Conservation (phyloP, 805 yeast species). For the Candida sithepensis region DNA sequence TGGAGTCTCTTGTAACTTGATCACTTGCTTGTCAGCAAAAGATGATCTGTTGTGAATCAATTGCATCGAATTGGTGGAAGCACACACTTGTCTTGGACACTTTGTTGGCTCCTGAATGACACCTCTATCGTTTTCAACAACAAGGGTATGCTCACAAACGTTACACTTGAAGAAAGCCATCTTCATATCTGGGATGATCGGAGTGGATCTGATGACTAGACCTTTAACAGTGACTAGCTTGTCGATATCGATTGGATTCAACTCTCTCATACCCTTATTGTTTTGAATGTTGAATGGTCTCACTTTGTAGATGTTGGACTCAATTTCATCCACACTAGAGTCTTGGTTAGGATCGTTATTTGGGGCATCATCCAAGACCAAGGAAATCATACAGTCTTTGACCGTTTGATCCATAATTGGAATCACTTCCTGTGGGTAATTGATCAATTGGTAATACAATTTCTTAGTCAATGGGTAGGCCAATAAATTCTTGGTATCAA, state of each 20-base stretch:
- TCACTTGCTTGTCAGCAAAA: slow-evolving; percentile 93
- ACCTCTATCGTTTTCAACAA: slow-evolving; percentile 92
- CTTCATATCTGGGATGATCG: slow-evolving; percentile 96
- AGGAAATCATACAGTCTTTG: slow-evolving; percentile 80
- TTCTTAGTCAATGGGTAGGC: slow-evolving; percentile 74
- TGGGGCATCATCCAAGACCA: slow-evolving; percentile 51
- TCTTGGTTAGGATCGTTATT: slow-evolving; percentile 34
- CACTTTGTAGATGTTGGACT: slow-evolving; percentile 76
- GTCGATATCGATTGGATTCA: slow-evolving; percentile 93
- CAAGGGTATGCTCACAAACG: slow-evolving; percentile 89
- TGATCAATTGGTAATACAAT: slow-evolving; percentile 78
- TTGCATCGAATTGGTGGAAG: slow-evolving; percentile 81
- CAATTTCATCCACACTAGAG: slow-evolving; percentile 58
- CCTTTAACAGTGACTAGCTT: slow-evolving; percentile 90
- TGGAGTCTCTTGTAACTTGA: slow-evolving; percentile 76
- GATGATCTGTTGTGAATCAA: slow-evolving; percentile 87
- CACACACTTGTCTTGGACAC: slow-evolving; percentile 89
- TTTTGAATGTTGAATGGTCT: slow-evolving; percentile 83
- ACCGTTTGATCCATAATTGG: slow-evolving; percentile 97
- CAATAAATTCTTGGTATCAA: slow-evolving; percentile 77
- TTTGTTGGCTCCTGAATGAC: slow-evolving; percentile 87
- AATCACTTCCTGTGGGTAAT: slow-evolving; percentile 94
- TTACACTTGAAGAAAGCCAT: slow-evolving; percentile 93
- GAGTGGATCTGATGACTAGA: slow-evolving; percentile 79
- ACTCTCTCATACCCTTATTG: slow-evolving; percentile 79